These are phyloP conservation scores for Mangifera indica DNA, from an alignment of 345 rosid genomes.

Conservation along the genomic window DNA sequence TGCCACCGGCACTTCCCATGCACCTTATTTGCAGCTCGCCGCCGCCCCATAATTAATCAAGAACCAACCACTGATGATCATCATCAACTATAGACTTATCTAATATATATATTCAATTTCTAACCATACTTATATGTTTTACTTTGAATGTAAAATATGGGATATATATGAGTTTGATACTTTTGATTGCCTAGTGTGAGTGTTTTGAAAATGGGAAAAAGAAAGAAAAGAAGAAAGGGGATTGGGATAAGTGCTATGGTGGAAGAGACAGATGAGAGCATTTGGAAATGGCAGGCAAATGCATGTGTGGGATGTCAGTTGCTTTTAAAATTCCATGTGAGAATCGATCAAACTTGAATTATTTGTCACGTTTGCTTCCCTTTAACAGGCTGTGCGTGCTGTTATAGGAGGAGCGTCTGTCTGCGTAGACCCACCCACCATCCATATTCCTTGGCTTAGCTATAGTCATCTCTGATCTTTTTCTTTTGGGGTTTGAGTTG, in stretches of 20 bases:
- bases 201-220: background rate
- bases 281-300: conserved; percentile 39
- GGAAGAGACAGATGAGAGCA: too few species aligned
- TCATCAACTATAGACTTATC: too few species aligned
- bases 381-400: conserved; percentile 24
- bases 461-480: too few species aligned
- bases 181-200: background rate
- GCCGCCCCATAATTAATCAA: too few species aligned
- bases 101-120: conserved; percentile 11
- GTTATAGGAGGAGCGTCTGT: background rate
- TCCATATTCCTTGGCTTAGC: too few species aligned
- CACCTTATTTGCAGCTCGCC: conserved; percentile 31
- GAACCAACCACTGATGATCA: background rate
- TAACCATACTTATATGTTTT: conserved; percentile 10
- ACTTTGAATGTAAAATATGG: conserved; percentile 20
- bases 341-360: conserved; percentile 26
- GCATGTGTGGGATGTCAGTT: conserved; percentile 41
- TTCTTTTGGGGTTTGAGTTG: conserved; percentile 12
- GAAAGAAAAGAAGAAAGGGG: too few species aligned
- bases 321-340: conserved; percentile 38
- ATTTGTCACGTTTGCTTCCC: conserved; percentile 6
- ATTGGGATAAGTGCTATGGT: too few species aligned
- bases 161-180: background rate
- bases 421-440: conserved; percentile 14
- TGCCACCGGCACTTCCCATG: conserved; percentile 55